phyloP scores from a whole-genome alignment of 257 asterid genomes.

The Penstemon davidsonii region DNA sequence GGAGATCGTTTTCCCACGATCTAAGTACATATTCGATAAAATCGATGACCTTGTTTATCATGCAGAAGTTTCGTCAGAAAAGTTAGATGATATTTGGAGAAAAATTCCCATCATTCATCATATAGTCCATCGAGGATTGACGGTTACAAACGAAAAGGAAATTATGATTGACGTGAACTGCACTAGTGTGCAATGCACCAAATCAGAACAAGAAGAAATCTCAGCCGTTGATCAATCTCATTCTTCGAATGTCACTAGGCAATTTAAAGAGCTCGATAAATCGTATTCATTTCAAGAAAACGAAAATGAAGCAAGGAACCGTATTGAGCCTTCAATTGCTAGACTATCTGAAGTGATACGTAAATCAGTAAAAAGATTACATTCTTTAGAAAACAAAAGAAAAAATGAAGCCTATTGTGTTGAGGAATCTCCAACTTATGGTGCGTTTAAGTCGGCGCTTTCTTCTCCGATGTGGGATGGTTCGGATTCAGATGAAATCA shows the following conservation, averaged over 20 bases:
- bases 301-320: neutral
- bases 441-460: conserved; percentile 30
- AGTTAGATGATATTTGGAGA: conserved; percentile 34
- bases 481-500: conserved; percentile 25
- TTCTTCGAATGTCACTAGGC: neutral
- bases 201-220: neutral
- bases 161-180: conserved; percentile 34
- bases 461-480: conserved; percentile 37
- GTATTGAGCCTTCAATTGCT: neutral
- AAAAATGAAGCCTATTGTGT: conserved; percentile 28
- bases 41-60: conserved; percentile 40
- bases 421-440: conserved; percentile 30
- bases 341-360: conserved; percentile 14
- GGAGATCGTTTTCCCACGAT: conserved; percentile 54
- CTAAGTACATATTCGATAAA: conserved; percentile 40
- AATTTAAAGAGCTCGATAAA: neutral
- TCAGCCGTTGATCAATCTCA: neutral
- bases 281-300: conserved; percentile 1
- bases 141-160: conserved; percentile 42
- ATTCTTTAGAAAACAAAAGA: conserved; percentile 23
- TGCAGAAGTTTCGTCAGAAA: conserved; percentile 44
- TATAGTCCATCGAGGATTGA: conserved; percentile 26
- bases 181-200: neutral
- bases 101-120: conserved; percentile 32
- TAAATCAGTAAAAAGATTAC: conserved; percentile 7